A percentile compares a stretch with the other conserved stretches of the same genome.
These are phyloP conservation scores for Melampsora occidentalis DNA, from an alignment of 1,284 basidiomycete genomes.

Conservation along the genomic window DNA sequence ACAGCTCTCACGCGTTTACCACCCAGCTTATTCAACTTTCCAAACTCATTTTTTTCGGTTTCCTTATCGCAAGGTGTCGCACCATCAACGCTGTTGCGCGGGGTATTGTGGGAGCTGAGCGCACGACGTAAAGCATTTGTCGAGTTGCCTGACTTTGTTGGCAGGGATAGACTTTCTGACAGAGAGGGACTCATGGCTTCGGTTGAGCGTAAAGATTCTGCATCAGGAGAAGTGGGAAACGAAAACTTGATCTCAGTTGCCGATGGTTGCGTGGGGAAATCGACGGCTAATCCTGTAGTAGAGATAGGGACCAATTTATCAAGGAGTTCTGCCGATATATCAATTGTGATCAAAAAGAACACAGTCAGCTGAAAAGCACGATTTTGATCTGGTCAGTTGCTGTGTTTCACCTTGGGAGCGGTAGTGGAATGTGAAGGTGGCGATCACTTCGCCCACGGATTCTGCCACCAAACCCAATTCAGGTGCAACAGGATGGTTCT, in stretches of 20 bases:
- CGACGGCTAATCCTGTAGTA: neutral
- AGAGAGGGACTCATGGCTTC: constrained; percentile 4
- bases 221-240: constrained; percentile 23
- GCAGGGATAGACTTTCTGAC: neutral
- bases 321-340: no score
- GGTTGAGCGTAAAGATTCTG: constrained; percentile 14
- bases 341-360: no score
- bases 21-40: constrained; percentile 24
- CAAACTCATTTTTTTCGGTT: constrained; percentile 32
- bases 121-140: constrained; percentile 28
- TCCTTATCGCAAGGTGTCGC: neutral
- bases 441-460: constrained; percentile 25
- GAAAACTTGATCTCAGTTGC: constrained; percentile 28
- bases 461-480: constrained; percentile 40
- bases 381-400: no score
- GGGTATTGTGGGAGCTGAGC: constrained; percentile 8
- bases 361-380: neutral
- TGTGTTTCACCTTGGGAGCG: constrained; percentile 29
- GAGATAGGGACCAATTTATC: no score
- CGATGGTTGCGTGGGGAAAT: constrained; percentile 1
- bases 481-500: constrained; percentile 22
- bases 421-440: constrained; percentile 36
- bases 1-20: constrained; percentile 40
- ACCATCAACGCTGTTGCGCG: constrained; percentile 30
- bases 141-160: constrained; percentile 12